phyloP scores from a whole-genome alignment of 371 early-diverging fungal species.

The Mucor saturninus region DNA sequence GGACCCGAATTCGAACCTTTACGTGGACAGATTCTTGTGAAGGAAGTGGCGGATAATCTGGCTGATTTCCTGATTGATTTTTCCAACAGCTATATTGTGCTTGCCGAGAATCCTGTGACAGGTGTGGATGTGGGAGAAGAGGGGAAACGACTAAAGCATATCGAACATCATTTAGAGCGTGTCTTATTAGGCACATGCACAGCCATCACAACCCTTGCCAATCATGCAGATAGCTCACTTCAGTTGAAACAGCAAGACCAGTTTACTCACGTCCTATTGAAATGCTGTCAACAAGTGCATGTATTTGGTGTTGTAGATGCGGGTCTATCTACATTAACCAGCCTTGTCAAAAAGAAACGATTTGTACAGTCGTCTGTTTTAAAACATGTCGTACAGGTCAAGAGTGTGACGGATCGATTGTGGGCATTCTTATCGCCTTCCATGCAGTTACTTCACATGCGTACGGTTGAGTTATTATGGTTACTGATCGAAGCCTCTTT shows the following conservation, averaged over 20 bases:
- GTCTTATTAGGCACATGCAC: slow-evolving; percentile 36
- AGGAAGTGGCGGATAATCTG: slow-evolving; percentile 36
- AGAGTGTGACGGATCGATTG: slow-evolving; percentile 41
- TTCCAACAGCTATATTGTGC: slow-evolving; percentile 38
- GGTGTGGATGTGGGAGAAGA: slow-evolving; percentile 51
- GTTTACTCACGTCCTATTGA: slow-evolving; percentile 43
- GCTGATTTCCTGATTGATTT: slow-evolving; percentile 36
- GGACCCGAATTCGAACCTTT: slow-evolving; percentile 44
- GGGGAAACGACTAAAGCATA: slow-evolving; percentile 38
- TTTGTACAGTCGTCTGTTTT: slow-evolving; percentile 29
- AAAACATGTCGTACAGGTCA: slow-evolving; percentile 18
- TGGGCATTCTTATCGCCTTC: slow-evolving; percentile 57
- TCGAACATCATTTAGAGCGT: slow-evolving; percentile 43
- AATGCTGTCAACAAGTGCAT: slow-evolving; percentile 53
- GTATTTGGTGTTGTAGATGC: slow-evolving; percentile 57
- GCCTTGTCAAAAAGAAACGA: slow-evolving; percentile 26
- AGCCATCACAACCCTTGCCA: slow-evolving; percentile 26
- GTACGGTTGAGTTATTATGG: slow-evolving; percentile 72
- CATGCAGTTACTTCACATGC: slow-evolving; percentile 57
- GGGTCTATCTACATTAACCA: slow-evolving; percentile 43
- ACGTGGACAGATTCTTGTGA: slow-evolving; percentile 41
- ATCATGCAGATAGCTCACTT: slow-evolving; percentile 29
- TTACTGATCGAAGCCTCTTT: slow-evolving; percentile 57
- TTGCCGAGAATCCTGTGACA: slow-evolving; percentile 23
- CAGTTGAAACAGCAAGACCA: slow-evolving; percentile 16